phyloP scores from a whole-genome alignment of 23 red algal species.

The Gracilaria domingensis region DNA sequence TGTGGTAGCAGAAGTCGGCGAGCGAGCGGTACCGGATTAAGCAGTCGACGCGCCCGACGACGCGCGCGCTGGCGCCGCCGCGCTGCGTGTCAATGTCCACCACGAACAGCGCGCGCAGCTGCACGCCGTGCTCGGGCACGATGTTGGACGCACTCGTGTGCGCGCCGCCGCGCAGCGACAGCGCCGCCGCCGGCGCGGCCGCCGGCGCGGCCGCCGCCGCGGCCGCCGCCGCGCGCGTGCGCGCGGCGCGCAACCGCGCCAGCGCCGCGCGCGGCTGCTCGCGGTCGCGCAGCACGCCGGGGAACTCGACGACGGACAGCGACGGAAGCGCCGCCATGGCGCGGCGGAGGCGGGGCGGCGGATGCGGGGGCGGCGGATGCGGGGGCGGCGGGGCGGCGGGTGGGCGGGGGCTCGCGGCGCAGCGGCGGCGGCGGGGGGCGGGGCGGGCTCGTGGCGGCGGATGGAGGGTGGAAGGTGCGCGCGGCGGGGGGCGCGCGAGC shows the following conservation, averaged over 20 bases:
- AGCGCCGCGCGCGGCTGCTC: background rate
- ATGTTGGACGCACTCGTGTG: slow-evolving; percentile 37
- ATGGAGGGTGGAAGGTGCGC: no score
- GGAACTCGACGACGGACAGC: no score
- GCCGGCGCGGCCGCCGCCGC: background rate
- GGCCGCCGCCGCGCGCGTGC: background rate
- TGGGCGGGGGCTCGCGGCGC: background rate
- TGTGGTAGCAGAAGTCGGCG: slow-evolving; percentile 45
- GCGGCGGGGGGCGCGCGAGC: no score
- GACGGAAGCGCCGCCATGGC: no score
- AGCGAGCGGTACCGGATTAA: slow-evolving; percentile 33
- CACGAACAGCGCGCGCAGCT: slow-evolving; percentile 23
- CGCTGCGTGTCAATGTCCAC: background rate
- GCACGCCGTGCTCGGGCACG: slow-evolving; percentile 5
- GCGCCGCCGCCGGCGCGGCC: background rate
- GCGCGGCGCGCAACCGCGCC: no score
- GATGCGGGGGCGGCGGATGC: background rate
- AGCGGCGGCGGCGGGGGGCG: background rate
- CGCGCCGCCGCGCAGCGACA: slow-evolving; percentile 19
- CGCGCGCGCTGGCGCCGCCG: background rate
- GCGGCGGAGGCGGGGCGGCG: background rate
- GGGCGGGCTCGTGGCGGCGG: background rate
- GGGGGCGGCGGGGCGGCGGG: background rate
- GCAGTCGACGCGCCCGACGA: background rate
- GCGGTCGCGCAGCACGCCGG: no score